Percentiles rank a stretch among this genome's conserved stretches.
phyloP scores from a whole-genome alignment of 2,329 filamentous ascomycete species.

The Pyricularia pennisetigena region DNA sequence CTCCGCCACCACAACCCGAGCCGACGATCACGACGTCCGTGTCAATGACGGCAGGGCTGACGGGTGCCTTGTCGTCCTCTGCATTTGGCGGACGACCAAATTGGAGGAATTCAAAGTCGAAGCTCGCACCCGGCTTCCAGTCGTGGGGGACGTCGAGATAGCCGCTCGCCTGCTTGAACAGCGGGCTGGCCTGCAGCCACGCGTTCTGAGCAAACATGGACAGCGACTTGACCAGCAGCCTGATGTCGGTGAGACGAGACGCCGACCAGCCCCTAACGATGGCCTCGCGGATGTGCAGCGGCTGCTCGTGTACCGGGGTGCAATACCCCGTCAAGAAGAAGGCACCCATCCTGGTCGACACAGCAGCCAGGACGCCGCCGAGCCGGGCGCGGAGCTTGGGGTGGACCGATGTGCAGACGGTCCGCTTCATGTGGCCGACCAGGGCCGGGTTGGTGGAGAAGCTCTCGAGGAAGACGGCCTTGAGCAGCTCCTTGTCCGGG shows the following conservation, averaged over 20 bases:
- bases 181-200: conserved; percentile 45
- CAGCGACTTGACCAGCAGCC: conserved; percentile 45
- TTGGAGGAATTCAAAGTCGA: conserved; percentile 53
- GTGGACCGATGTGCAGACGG: conserved; percentile 24
- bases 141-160: conserved; percentile 44
- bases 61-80: neutral
- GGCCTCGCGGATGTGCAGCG: conserved; percentile 46
- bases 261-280: conserved; percentile 54
- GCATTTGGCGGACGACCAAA: conserved; percentile 28
- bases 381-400: conserved; percentile 23
- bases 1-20: conserved; percentile 76
- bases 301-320: conserved; percentile 51
- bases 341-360: conserved; percentile 47
- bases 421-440: conserved; percentile 34
- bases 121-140: conserved; percentile 40
- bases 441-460: conserved; percentile 43
- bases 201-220: conserved; percentile 41
- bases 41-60: conserved; percentile 48
- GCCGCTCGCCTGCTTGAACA: conserved; percentile 44
- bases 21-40: conserved; percentile 81
- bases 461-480: conserved; percentile 41
- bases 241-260: conserved; percentile 44
- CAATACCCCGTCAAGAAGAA: conserved; percentile 59
- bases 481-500: conserved; percentile 31
- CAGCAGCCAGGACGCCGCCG: conserved; percentile 24